Base-by-base conservation (phyloP, 2,329 filamentous ascomycete genomes). In the Penicillium sp. region DNA sequence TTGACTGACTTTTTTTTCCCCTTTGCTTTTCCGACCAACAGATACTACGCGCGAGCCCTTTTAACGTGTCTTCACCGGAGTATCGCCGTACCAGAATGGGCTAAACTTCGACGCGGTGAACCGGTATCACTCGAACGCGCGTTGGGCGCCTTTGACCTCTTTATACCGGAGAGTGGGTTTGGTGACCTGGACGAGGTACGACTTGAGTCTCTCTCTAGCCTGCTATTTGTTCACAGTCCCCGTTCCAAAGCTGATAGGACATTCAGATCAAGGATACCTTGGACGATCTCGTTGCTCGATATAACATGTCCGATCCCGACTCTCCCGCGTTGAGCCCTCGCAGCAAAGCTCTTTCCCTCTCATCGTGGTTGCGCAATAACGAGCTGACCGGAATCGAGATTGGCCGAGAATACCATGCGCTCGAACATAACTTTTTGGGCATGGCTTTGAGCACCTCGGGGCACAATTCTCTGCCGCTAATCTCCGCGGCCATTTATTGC, bases 391-490 rank as follows among this genome's bases (percentile, higher is more conserved):
- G 90, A 39, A 78, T 89, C 48, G 75, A 77, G n/a, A 71, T 81
- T n/a, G 79, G 82, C 6, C 65, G 73, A 37, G 81, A 85, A 46
- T 96, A 93, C 64, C 83, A 88, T 57, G 84, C 85, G 49, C 70
- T 97, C 49, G 82, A 87, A 52, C 95, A 97, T 67, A 94, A 88
- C 59, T 87, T 95, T 58, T 83, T 98, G 47, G 89, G 89, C 8
- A 76, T 94, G 52, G 88, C 87, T 4, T 74, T 97, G 38, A 83
- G 81, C 33, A 83, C 86, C 43, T 71, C 79, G 5, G 77, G 79
- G 0, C 89, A 95, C 60, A 83, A 87, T 27, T 91, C 90, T 1
- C 76, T 96, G 7, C 93, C 91, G 1, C 77, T 96, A 43, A 85
- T 96, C 52, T 93, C 89, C 1, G 85, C 85, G 47, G 85, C 85